phyloP scores from a whole-genome alignment of 306 rosid species.

The Glycine latifolia region DNA sequence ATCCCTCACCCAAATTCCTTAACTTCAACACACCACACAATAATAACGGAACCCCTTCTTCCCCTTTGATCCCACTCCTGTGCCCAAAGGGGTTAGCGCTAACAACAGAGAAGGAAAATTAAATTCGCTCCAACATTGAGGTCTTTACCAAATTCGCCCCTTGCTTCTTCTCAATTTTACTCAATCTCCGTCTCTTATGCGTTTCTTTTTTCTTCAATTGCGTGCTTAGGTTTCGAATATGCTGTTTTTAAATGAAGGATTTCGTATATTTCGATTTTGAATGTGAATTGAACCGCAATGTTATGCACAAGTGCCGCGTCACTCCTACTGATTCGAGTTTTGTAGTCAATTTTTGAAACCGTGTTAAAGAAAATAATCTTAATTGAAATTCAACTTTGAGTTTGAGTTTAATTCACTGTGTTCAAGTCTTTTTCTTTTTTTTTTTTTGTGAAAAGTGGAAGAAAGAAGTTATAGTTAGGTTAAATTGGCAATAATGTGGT shows the following conservation, averaged over 20 bases:
- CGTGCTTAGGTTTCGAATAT: not conserved
- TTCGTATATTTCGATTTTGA: not conserved
- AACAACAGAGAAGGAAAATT: not conserved
- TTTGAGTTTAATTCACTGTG: not conserved
- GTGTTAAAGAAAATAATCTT: not conserved
- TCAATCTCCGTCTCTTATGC: not conserved
- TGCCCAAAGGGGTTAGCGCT: not conserved
- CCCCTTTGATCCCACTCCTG: slow-evolving; percentile 9
- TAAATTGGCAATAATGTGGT: slow-evolving; percentile 4
- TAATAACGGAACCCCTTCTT: not conserved
- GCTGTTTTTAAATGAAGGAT: not conserved
- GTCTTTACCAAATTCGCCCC: slow-evolving; percentile 16
- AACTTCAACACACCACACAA: not conserved
- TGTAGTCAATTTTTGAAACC: not conserved
- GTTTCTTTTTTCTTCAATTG: not conserved
- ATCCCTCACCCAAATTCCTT: not conserved
- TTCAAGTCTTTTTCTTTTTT: not conserved
- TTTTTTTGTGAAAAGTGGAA: not conserved
- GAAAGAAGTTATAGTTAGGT: slow-evolving; percentile 19
- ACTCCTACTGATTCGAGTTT: not conserved
- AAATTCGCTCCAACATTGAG: not conserved
- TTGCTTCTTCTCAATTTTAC: slow-evolving; percentile 27
- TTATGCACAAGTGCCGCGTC: not conserved
- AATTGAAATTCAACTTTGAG: slow-evolving; percentile 6
- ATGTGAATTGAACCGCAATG: not conserved